Evolutionary conservation across 78 protist genomes (phyloP).

Genomic region (Thecamonas trahens): DNA sequence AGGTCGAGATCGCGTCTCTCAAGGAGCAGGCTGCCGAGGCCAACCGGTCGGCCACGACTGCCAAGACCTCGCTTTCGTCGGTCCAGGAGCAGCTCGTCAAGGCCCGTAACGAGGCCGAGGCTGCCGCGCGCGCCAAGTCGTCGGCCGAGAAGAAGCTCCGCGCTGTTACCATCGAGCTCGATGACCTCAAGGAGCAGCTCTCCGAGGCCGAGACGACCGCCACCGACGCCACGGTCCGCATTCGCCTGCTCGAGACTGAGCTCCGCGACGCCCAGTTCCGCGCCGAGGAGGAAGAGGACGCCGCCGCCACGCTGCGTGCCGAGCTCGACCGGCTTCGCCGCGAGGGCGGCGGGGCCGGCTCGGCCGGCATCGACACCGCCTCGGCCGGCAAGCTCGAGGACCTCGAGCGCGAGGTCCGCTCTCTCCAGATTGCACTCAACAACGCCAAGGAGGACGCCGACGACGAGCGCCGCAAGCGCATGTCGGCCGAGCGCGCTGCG

Average conservation of each 20-base stretch:
- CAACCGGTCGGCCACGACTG: neutral
- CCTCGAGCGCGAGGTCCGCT: slow-evolving; percentile 39
- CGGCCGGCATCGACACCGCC: slow-evolving; percentile 25
- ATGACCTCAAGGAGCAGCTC: neutral
- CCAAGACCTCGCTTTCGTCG: neutral
- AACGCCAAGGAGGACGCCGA: slow-evolving; percentile 37
- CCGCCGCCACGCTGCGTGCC: neutral
- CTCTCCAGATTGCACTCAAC: slow-evolving; percentile 34
- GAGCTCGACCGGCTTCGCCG: slow-evolving; percentile 24
- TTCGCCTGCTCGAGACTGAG: no score
- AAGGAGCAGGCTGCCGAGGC: neutral
- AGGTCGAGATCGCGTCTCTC: neutral
- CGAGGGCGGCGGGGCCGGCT: slow-evolving; percentile 41
- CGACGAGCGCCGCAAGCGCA: slow-evolving; percentile 38
- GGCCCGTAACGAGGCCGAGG: neutral
- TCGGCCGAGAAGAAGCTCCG: neutral
- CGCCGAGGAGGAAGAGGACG: no score
- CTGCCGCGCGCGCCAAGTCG: neutral
- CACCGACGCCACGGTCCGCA: neutral
- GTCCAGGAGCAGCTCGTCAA: neutral
- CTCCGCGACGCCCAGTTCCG: no score
- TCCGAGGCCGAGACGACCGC: neutral
- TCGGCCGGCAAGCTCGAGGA: slow-evolving; percentile 24
- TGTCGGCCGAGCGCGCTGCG: slow-evolving; percentile 42
- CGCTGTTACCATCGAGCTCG: neutral